These are phyloP conservation scores for Blastobotrys niveus DNA, from an alignment of 1,139 yeast genomes.

Conservation along the genomic window DNA sequence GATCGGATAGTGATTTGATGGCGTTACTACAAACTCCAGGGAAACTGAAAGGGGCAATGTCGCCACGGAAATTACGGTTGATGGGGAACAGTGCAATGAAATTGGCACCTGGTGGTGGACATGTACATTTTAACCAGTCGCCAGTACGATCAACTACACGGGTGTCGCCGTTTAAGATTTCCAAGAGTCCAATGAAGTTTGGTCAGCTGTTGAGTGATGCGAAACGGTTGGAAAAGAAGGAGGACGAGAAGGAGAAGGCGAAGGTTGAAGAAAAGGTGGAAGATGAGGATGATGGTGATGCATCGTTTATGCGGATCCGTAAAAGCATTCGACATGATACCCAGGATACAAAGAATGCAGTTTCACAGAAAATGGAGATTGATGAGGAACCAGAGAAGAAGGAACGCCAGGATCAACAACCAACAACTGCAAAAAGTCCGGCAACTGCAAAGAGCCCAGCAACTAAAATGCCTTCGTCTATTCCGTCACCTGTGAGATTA, in stretches of 20 bases:
- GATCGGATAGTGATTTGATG: slow-evolving; percentile 24
- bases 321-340: not conserved
- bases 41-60: slow-evolving; percentile 28
- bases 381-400: not conserved
- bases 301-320: slow-evolving; percentile 1
- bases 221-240: not conserved
- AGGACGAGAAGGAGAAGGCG: not conserved
- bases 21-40: slow-evolving; percentile 34
- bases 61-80: slow-evolving; percentile 37
- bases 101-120: too few species aligned
- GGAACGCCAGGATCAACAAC: not conserved
- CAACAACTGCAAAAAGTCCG: not conserved
- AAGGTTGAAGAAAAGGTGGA: not conserved
- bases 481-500: too few species aligned
- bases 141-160: not conserved
- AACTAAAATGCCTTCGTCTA: too few species aligned
- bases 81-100: too few species aligned
- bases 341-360: not conserved
- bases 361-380: not conserved
- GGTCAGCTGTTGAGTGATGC: not conserved
- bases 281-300: not conserved
- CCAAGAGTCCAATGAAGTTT: slow-evolving; percentile 5
- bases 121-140: slow-evolving; percentile 15
- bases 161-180: slow-evolving; percentile 2
- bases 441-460: not conserved